Conservation (phyloP, 2,329 filamentous ascomycete species). For the Ophiosphaerella korrae region DNA sequence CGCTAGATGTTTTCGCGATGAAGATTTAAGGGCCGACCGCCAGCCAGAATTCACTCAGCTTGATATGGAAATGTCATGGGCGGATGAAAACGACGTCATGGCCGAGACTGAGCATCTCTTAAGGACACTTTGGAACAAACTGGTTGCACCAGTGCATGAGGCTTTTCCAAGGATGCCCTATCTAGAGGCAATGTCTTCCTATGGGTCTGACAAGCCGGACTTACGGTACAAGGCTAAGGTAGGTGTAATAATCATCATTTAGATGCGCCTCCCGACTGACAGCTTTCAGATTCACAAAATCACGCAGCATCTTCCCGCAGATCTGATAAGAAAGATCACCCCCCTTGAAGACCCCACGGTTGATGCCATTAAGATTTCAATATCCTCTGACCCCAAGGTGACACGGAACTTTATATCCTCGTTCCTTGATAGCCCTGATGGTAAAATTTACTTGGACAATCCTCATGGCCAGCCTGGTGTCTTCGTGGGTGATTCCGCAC, state of each 20-base stretch:
- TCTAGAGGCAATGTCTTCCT: conserved; percentile 74
- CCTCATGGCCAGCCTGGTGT: conserved; percentile 79
- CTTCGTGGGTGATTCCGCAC: conserved; percentile 73
- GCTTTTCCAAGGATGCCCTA: conserved; percentile 71
- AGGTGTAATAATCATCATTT: conserved; percentile 20
- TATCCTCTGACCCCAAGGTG: conserved; percentile 58
- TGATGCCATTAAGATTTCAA: conserved; percentile 73
- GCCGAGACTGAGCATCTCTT: conserved; percentile 60
- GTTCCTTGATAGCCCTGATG: conserved; percentile 72
- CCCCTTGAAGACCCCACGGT: conserved; percentile 70
- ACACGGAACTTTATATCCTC: conserved; percentile 66
- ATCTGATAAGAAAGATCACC: conserved; percentile 77
- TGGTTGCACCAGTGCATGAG: conserved; percentile 46
- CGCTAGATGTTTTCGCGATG: conserved; percentile 92
- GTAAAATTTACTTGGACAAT: conserved; percentile 67
- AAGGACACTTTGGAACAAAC: conserved; percentile 59
- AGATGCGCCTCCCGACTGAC: conserved; percentile 24
- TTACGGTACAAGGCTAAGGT: conserved; percentile 73
- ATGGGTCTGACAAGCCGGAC: conserved; percentile 93
- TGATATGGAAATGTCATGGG: conserved; percentile 93
- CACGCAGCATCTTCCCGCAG: conserved; percentile 64
- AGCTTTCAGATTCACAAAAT: conserved; percentile 65
- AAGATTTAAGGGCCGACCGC: conserved; percentile 87
- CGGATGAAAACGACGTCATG: conserved; percentile 74
- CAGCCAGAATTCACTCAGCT: conserved; percentile 98